Evolutionary conservation across 805 yeast genomes (phyloP).

Genomic region (Myxozyma melibiosi): DNA sequence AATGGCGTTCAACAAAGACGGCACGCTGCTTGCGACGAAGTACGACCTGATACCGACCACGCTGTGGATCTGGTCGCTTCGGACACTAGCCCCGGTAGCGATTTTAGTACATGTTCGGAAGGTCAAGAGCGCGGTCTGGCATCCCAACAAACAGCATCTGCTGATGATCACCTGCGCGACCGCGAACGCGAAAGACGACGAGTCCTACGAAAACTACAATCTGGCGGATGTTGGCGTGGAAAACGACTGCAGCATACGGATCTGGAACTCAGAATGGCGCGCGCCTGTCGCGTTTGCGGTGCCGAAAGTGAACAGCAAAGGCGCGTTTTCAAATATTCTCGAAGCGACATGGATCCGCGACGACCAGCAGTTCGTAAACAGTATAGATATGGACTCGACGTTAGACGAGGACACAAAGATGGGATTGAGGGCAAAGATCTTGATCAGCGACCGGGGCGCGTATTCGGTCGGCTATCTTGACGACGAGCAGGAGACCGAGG

Average conservation of each 20-base stretch:
- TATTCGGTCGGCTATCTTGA: conserved; percentile 27
- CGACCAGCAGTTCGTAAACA: neutral
- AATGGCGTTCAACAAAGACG: conserved; percentile 24
- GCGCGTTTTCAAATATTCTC: conserved; percentile 7
- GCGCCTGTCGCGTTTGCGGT: conserved; percentile 17
- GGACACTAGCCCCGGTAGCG: conserved; percentile 20
- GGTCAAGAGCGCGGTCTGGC: conserved; percentile 25
- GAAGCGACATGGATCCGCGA: conserved; percentile 21
- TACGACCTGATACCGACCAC: conserved; percentile 28
- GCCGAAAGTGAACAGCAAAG: conserved; percentile 8
- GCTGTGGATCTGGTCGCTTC: conserved; percentile 32
- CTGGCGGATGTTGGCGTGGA: conserved; percentile 14
- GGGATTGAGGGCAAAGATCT: neutral
- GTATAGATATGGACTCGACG: neutral
- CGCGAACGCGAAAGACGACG: conserved; percentile 11
- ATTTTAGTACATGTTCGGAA: conserved; percentile 26
- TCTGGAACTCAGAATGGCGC: conserved; percentile 31
- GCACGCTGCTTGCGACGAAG: conserved; percentile 27
- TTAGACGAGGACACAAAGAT: conserved; percentile 2
- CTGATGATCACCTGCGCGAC: conserved; percentile 17
- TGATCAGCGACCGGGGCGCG: conserved; percentile 14
- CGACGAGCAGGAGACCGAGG: conserved; percentile 31
- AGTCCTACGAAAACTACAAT: conserved; percentile 21
- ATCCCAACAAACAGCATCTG: conserved; percentile 21
- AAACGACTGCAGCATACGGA: conserved; percentile 18